These are phyloP conservation scores for Pseudonitzschia pungens DNA, from an alignment of 108 stramenopile species.

Conservation along the genomic window DNA sequence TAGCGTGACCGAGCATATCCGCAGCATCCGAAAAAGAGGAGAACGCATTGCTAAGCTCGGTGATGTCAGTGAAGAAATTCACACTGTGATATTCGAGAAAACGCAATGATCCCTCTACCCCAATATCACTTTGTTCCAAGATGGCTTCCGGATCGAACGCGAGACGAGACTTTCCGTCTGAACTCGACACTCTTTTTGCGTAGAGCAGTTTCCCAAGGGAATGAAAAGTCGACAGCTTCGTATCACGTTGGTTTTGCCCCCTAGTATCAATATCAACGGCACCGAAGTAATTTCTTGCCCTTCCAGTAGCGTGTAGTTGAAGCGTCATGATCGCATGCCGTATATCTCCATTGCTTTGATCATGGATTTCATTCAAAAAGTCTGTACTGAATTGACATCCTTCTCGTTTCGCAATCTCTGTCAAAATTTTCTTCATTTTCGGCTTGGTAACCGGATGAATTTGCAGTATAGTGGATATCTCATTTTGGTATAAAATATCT, in stretches of 20 bases:
- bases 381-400: constrained; percentile 20
- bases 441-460: constrained; percentile 72
- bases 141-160: constrained; percentile 84
- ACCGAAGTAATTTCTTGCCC: not conserved
- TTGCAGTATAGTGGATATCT: constrained; percentile 44
- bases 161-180: constrained; percentile 29
- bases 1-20: constrained; percentile 43
- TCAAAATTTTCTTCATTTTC: constrained; percentile 70
- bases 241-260: constrained; percentile 44
- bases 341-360: constrained; percentile 74
- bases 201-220: constrained; percentile 88
- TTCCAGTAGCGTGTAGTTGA: constrained; percentile 56
- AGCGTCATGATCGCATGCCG: constrained; percentile 82
- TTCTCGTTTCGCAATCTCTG: constrained; percentile 49
- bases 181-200: constrained; percentile 62
- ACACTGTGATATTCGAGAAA: constrained; percentile 82
- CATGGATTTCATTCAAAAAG: constrained; percentile 61
- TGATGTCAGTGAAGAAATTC: constrained; percentile 83
- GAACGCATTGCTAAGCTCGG: constrained; percentile 58
- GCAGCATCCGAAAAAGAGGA: constrained; percentile 66
- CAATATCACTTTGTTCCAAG: constrained; percentile 70
- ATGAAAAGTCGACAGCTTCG: constrained; percentile 79
- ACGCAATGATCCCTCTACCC: constrained; percentile 51
- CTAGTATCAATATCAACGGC: not conserved
- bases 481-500: constrained; percentile 47